Evolutionary conservation across 2,329 filamentous ascomycete genomes (phyloP).

Genomic region (Trematosphaeria pertusa): DNA sequence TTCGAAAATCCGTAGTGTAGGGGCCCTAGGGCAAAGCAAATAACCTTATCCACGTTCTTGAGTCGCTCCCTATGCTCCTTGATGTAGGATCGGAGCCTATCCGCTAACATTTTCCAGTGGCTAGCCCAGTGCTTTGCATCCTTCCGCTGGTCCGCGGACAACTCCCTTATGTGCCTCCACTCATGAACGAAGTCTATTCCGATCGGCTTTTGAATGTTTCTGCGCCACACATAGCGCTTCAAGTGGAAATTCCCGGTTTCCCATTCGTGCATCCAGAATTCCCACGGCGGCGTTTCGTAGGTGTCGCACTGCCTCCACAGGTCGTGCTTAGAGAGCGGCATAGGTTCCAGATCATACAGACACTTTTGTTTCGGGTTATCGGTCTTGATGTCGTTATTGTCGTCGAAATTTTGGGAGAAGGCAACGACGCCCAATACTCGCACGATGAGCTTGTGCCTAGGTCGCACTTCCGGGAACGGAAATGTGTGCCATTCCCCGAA

Average conservation of each 20-base stretch:
- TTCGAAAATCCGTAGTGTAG: neutral
- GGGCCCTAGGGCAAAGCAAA: slow-evolving; percentile 7
- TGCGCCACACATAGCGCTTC: neutral
- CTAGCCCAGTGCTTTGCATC: neutral
- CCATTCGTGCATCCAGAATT: neutral
- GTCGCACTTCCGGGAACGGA: too few species aligned
- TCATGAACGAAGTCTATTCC: neutral
- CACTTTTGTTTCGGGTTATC: too few species aligned
- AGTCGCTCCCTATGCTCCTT: neutral
- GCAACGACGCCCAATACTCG: too few species aligned
- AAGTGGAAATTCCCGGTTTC: neutral
- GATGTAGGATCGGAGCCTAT: slow-evolving; percentile 1
- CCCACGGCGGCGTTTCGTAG: slow-evolving; percentile 2
- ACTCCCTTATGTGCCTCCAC: neutral
- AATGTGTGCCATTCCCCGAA: too few species aligned
- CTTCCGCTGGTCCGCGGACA: neutral
- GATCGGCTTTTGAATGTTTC: neutral
- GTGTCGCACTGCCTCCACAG: too few species aligned
- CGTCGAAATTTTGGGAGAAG: too few species aligned
- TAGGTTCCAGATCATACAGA: too few species aligned
- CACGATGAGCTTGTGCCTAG: too few species aligned
- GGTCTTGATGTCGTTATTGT: too few species aligned
- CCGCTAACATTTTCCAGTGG: neutral
- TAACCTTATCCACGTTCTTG: slow-evolving; percentile 4
- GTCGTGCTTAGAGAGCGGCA: too few species aligned